phyloP scores from a whole-genome alignment of 148 eudicot genomes.

The Silene uniflora region DNA sequence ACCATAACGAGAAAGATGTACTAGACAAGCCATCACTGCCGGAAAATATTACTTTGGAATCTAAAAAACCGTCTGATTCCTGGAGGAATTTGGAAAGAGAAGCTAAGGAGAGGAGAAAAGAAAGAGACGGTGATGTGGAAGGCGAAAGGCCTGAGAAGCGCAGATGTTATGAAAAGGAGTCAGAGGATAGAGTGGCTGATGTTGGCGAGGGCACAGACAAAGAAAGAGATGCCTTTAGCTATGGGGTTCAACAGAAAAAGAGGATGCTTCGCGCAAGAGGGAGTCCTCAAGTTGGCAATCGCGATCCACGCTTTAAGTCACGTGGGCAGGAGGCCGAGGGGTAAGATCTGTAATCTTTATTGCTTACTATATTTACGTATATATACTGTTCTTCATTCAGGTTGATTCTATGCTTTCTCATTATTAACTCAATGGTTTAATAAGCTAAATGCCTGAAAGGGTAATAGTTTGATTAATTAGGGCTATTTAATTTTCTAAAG shows the following conservation, averaged over 20 bases:
- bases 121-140: slow-evolving; percentile 75
- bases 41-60: slow-evolving; percentile 50
- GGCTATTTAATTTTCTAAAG: not conserved
- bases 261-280: slow-evolving; percentile 96
- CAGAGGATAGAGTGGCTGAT: slow-evolving; percentile 66
- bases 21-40: slow-evolving; percentile 45
- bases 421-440: not conserved
- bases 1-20: slow-evolving; percentile 51
- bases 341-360: slow-evolving; percentile 32
- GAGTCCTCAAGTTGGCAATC: slow-evolving; percentile 68
- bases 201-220: slow-evolving; percentile 60
- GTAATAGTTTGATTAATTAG: not conserved
- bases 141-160: slow-evolving; percentile 86
- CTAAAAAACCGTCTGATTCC: slow-evolving; percentile 59
- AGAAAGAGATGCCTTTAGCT: slow-evolving; percentile 71
- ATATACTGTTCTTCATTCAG: not conserved
- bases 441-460: not conserved
- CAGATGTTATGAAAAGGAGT: slow-evolving; percentile 60
- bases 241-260: slow-evolving; percentile 86
- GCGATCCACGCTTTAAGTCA: slow-evolving; percentile 71
- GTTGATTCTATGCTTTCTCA: not conserved
- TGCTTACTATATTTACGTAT: not conserved
- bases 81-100: slow-evolving; percentile 72
- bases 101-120: slow-evolving; percentile 69
- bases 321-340: slow-evolving; percentile 74